A percentile compares a stretch with the other conserved stretches of the same genome.
Conservation (phyloP, 2,329 filamentous ascomycete genomes). For the Rutstroemia sydowiana region DNA sequence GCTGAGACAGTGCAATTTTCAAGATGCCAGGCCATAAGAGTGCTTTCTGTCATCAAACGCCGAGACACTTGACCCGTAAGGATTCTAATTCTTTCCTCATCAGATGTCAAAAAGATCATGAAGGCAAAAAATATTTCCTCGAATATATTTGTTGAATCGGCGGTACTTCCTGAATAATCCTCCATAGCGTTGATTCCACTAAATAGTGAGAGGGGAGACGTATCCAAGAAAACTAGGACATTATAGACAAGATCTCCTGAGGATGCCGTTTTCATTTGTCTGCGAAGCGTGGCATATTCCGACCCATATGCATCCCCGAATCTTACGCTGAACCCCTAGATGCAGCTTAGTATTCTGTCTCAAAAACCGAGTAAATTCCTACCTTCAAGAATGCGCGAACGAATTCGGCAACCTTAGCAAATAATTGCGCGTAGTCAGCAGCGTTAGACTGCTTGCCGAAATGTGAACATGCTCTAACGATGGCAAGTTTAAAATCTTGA, state of each 20-base stretch:
- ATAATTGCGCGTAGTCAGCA: slow-evolving; percentile 46
- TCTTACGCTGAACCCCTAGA: slow-evolving; percentile 18
- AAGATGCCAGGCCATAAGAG: slow-evolving; percentile 20
- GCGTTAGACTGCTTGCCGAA: slow-evolving; percentile 48
- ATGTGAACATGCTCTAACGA: slow-evolving; percentile 55
- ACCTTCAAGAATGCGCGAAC: slow-evolving; percentile 52
- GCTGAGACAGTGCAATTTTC: slow-evolving; percentile 15
- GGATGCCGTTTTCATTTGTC: slow-evolving; percentile 34
- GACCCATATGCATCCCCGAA: slow-evolving; percentile 26
- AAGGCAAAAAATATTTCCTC: slow-evolving; percentile 27
- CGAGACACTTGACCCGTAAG: slow-evolving; percentile 25
- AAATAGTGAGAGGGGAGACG: slow-evolving; percentile 44
- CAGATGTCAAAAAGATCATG: slow-evolving; percentile 24
- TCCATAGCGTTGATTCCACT: slow-evolving; percentile 34
- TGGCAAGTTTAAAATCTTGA: slow-evolving; percentile 52
- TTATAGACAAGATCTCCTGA: slow-evolving; percentile 40
- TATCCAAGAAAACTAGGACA: slow-evolving; percentile 51
- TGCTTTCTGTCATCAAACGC: slow-evolving; percentile 24
- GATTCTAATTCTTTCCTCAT: slow-evolving; percentile 29
- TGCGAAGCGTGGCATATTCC: slow-evolving; percentile 35
- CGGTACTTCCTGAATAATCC: too few species aligned
- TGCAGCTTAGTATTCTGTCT: slow-evolving; percentile 13
- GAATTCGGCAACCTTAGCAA: slow-evolving; percentile 47
- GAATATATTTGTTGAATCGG: slow-evolving; percentile 29
- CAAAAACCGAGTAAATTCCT: slow-evolving; percentile 7